Conservation (phyloP, 805 yeast genomes). For the Ogataea parapolymorpha region DNA sequence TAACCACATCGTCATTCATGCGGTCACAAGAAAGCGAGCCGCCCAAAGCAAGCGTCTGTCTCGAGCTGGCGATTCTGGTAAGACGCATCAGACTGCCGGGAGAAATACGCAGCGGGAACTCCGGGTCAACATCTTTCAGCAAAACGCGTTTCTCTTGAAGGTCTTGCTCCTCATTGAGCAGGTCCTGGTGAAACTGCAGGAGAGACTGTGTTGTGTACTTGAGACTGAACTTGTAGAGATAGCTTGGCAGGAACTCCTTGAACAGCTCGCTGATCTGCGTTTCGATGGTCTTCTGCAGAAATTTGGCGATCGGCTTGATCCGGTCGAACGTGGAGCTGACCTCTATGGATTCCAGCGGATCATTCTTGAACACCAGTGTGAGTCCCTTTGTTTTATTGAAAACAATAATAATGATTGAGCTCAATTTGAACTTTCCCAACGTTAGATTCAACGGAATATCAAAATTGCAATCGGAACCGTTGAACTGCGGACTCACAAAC, state of each 20-base stretch:
- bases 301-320: constrained; percentile 78
- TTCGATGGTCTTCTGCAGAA: constrained; percentile 79
- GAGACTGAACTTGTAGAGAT: constrained; percentile 71
- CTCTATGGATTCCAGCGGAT: constrained; percentile 78
- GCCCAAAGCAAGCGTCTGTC: constrained; percentile 75
- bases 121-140: constrained; percentile 51
- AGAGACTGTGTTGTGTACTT: constrained; percentile 49
- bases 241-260: constrained; percentile 79
- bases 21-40: constrained; percentile 35
- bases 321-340: constrained; percentile 86
- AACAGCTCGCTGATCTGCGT: constrained; percentile 74
- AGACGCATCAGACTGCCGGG: constrained; percentile 67
- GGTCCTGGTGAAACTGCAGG: constrained; percentile 36
- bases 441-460: constrained; percentile 77
- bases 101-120: constrained; percentile 53
- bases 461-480: constrained; percentile 62
- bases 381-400: constrained; percentile 79
- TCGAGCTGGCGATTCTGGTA: constrained; percentile 63
- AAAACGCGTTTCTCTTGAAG: constrained; percentile 37
- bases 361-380: constrained; percentile 83
- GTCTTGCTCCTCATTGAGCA: constrained; percentile 31
- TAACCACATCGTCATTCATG: constrained; percentile 32
- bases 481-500: constrained; percentile 66
- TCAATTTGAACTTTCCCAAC: constrained; percentile 64
- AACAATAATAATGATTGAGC: constrained; percentile 82